phyloP scores from a whole-genome alignment of 441 rosid species.

The Pelargonium citronellum region DNA sequence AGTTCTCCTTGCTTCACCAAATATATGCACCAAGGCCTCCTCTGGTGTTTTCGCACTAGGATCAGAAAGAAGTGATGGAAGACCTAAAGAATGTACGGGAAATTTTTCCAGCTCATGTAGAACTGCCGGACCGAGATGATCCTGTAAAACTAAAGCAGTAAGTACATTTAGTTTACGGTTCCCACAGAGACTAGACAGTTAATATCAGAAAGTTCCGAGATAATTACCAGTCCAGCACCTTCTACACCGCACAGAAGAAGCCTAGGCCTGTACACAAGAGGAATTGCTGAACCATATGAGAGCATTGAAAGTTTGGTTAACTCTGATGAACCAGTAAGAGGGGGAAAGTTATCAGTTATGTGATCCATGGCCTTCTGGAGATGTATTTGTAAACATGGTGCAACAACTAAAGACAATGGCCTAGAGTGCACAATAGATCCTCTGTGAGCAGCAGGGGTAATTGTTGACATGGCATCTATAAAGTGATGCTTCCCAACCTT shows the following conservation, averaged over 20 bases:
- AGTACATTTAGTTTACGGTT: conserved; percentile 51
- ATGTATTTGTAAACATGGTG: conserved; percentile 83
- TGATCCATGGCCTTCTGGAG: conserved; percentile 64
- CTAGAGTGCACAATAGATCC: conserved; percentile 94
- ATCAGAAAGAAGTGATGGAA: conserved; percentile 96
- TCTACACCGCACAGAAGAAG: conserved; percentile 79
- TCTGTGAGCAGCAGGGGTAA: conserved; percentile 98
- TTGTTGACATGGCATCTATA: conserved; percentile 90
- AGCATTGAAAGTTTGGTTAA: conserved; percentile 87
- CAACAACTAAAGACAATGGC: conserved; percentile 88
- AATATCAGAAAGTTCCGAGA: conserved; percentile 28
- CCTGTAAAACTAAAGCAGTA: conserved; percentile 82
- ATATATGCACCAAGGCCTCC: conserved; percentile 98
- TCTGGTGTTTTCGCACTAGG: conserved; percentile 99
- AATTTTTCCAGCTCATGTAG: conserved; percentile 94
- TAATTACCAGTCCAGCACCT: conserved; percentile 92
- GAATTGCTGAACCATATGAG: conserved; percentile 85
- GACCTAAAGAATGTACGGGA: conserved; percentile 97
- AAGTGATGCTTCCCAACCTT: conserved; percentile 86
- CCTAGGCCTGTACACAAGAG: conserved; percentile 96
- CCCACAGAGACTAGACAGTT: conserved; percentile 16
- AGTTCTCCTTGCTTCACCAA: conserved; percentile 96
- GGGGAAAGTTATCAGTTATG: conserved; percentile 73
- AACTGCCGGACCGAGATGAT: conserved; percentile 98
- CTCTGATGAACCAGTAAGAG: conserved; percentile 61